Conservation (phyloP, 1,139 yeast species). For the Entelexis sorbosivorans region DNA sequence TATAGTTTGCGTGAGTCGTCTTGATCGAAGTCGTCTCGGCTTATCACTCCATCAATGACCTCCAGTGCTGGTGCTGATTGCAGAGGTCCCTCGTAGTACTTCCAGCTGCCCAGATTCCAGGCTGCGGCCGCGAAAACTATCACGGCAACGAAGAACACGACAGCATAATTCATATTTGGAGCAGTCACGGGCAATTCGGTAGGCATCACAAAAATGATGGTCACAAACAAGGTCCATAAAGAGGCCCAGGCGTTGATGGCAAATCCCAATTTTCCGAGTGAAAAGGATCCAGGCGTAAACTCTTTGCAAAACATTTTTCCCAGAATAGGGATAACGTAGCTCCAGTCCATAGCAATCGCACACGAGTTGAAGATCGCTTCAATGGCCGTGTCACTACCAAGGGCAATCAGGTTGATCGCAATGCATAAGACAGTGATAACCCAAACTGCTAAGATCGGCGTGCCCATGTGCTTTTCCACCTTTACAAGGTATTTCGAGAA, state of each 20-base stretch:
- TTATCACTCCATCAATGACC: slow-evolving; percentile 33
- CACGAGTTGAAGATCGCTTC: slow-evolving; percentile 70
- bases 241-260: slow-evolving; percentile 32
- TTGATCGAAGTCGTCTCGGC: not conserved
- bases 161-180: slow-evolving; percentile 59
- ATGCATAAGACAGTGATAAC: slow-evolving; percentile 46
- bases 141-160: slow-evolving; percentile 55
- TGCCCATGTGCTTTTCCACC: slow-evolving; percentile 44
- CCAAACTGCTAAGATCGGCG: slow-evolving; percentile 64
- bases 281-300: slow-evolving; percentile 60
- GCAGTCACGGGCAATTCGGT: slow-evolving; percentile 26
- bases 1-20: not conserved
- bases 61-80: slow-evolving; percentile 29
- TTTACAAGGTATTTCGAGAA: slow-evolving; percentile 41
- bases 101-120: slow-evolving; percentile 48
- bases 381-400: slow-evolving; percentile 51
- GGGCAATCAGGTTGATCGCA: slow-evolving; percentile 48
- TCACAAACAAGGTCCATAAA: slow-evolving; percentile 33
- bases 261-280: slow-evolving; percentile 43
- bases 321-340: slow-evolving; percentile 55
- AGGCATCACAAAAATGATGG: slow-evolving; percentile 34
- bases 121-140: slow-evolving; percentile 43
- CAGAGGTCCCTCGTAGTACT: slow-evolving; percentile 52
- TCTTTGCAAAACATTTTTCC: slow-evolving; percentile 47
- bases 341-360: slow-evolving; percentile 60